These are phyloP conservation scores for Coelastrella sp. DNA, from an alignment of 139 green algal species.

Conservation along the genomic window DNA sequence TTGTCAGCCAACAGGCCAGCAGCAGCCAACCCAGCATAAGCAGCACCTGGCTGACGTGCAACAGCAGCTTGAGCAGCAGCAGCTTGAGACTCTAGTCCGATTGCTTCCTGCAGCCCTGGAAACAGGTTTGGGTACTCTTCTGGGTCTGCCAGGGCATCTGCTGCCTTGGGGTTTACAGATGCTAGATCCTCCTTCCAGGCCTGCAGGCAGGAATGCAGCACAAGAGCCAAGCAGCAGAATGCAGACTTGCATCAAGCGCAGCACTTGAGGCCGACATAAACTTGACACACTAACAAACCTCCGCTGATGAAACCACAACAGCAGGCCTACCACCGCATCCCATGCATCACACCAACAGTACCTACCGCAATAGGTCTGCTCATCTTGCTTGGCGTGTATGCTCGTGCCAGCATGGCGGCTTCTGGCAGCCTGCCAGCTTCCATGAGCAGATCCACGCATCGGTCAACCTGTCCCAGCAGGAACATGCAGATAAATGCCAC, in stretches of 20 bases:
- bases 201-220: conserved; percentile 62
- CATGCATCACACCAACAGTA: neutral
- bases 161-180: conserved; percentile 95
- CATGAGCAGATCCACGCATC: conserved; percentile 83
- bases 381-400: conserved; percentile 83
- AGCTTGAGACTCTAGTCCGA: conserved; percentile 15
- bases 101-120: conserved; percentile 79
- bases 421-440: conserved; percentile 86
- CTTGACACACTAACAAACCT: neutral
- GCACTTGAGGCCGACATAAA: neutral
- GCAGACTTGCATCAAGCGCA: neutral
- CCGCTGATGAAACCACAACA: neutral
- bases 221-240: neutral
- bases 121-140: conserved; percentile 98
- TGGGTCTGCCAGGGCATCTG: conserved; percentile 96
- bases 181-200: conserved; percentile 94
- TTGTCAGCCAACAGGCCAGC: conserved; percentile 18
- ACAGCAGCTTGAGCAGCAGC: conserved; percentile 21
- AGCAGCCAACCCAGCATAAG: conserved; percentile 3
- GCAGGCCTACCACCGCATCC: neutral
- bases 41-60: conserved; percentile 22
- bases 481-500: conserved; percentile 92
- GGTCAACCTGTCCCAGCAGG: conserved; percentile 83
- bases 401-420: conserved; percentile 96
- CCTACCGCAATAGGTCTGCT: conserved; percentile 55